A percentile compares a stretch with the other conserved stretches of the same genome.
These are phyloP conservation scores for Xylariaceae sp. DNA, from an alignment of 2,329 filamentous ascomycete genomes.

Conservation along the genomic window DNA sequence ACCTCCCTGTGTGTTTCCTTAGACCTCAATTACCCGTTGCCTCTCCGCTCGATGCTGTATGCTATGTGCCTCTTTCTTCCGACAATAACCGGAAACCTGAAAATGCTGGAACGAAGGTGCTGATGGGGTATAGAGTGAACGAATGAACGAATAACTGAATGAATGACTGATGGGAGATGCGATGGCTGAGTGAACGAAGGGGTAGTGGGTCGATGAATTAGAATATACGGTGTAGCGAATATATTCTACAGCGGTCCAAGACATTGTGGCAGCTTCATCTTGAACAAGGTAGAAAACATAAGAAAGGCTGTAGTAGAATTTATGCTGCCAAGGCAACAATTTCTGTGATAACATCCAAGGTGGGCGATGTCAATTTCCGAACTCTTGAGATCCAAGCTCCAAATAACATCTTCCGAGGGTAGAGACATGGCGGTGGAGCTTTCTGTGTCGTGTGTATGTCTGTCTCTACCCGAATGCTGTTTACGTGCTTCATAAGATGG, in stretches of 20 bases:
- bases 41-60: conserved; percentile 23
- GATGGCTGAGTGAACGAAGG: not conserved
- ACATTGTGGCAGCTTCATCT: not conserved
- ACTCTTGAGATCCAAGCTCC: not conserved
- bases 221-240: conserved; percentile 2
- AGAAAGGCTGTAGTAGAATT: not conserved
- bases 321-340: not conserved
- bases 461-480: conserved; percentile 19
- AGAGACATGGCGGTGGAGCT: not conserved
- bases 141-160: conserved; percentile 11
- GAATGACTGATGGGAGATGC: conserved; percentile 9
- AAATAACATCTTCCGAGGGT: not conserved
- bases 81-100: not conserved
- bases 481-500: not conserved
- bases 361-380: not conserved
- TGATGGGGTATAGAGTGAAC: conserved; percentile 7
- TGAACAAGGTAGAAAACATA: not conserved
- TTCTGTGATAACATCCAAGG: not conserved
- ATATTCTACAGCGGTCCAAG: not conserved
- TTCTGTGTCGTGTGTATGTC: conserved; percentile 25
- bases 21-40: conserved; percentile 2
- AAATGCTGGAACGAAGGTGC: conserved; percentile 24
- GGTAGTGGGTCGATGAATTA: conserved; percentile 11
- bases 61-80: conserved; percentile 8
- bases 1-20: conserved; percentile 3